Evolutionary conservation across 225 moss, liverwort and hornwort species (phyloP), one percentile per base, ranked within the genome.

Genomic region (Marchantia polymorpha): DNA sequence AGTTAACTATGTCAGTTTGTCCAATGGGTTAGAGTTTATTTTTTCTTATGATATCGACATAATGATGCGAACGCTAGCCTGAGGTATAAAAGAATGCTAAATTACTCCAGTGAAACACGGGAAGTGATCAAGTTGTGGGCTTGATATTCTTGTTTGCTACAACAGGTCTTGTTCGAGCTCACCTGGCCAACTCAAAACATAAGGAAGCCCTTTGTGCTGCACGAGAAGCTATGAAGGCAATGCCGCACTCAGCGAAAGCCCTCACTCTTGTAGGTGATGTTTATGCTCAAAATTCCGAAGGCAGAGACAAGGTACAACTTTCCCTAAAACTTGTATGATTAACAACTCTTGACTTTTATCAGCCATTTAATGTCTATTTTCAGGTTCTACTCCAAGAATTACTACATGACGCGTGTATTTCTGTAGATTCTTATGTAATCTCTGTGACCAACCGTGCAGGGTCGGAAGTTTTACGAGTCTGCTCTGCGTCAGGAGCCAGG

Each of bases 221-320:
- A 23, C 91, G 97, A 25, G 97, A 99, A 85, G 97, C 91, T 30
- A 92, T 93, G 94, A 99, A 94, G 86, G 92, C 94, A 75, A 99
- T 99, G 97, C 97, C 94, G 9, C 94, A 99, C 72, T 99, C 97
- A 73, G 92, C 97, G 4, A 93, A 89, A 83, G 91, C 92, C 65
- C 90, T 99, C 47, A 94, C 92, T 51, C 88, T 96, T 29, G 91
- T 96, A 80, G 96, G 96, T 51, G 92, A 96, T 90, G 96, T 94
- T 3, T 96, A 96, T 85, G 89, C 92, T 20, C 91, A 91, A 49
- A 94, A 89, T 84, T 88, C 88, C 16, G 92, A 94, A 69, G 91
- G 94, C 52, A 90, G 91, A 80, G 94, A 96, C 26, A 96, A 96
- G 92, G 95, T 95, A 81, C 9, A 52, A 10, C 39, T 39, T 17